Evolutionary conservation across 2,329 filamentous ascomycete species (phyloP), one percentile per base, ranked within the genome.

Genomic region (Colletotrichum lini): DNA sequence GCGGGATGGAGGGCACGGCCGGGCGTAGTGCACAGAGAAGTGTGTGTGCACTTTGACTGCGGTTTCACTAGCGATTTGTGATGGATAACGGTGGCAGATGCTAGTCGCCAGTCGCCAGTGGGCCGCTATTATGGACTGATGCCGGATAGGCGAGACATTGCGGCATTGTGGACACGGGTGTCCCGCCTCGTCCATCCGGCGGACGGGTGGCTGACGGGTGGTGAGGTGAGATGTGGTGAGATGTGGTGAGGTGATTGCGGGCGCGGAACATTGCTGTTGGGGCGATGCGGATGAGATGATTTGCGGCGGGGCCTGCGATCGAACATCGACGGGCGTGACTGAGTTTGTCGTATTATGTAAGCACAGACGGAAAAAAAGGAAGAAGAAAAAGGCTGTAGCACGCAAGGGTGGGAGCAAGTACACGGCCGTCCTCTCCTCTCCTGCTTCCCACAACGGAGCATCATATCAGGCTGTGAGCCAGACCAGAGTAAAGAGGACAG

Each of bases 51-150:
- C 30, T 30, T 30, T 30, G 30, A 30, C 30, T 30, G 30, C 8
- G 30, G 68, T 68, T 67, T 71, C 64, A 68, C 57, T 65, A 68
- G 38, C 56, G 60, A 69, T 65, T 64, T 45, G 21, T 56, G 52
- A 53, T 53, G 23, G 52, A 71, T 68, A 63, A 62, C 68, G 68
- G 64, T 65, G 57, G 54, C 30, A 59, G 30, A 30, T 30, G 30
- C 30, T 30, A 30, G 30, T 9, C 8, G 30, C 30, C 30, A 30
- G 30, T 56, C 54, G 47, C 30, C 42, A 42, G 63, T 60, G 54
- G 61, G 40, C 38, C 54, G 38, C 30, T 63, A n/a, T 58, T 21
- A 18, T 66, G 56, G 64, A 45, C 54, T 47, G 38, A 50, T 26
- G 65, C 50, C 16, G 65, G 50, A 4, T 4, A 26, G 16, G 12